Evolutionary conservation across 176 grass and related monocot genomes (phyloP).

Genomic region (Tillandsia fasciculata): DNA sequence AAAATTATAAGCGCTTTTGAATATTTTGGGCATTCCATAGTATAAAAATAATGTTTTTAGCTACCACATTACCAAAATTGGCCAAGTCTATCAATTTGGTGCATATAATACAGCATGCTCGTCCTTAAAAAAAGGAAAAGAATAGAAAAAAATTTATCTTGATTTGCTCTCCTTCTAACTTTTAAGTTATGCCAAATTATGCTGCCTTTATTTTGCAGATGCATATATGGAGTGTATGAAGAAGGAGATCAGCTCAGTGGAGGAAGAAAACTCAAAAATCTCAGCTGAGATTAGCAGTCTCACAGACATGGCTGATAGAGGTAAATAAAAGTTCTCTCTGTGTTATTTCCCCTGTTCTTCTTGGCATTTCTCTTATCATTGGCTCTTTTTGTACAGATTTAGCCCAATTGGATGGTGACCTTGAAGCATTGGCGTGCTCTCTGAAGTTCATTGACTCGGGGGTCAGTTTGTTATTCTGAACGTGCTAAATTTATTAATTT

Average conservation of each 20-base stretch:
- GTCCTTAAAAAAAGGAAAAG: not conserved
- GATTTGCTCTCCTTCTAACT: not conserved
- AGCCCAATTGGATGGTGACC: slow-evolving; percentile 39
- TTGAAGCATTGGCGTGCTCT: slow-evolving; percentile 51
- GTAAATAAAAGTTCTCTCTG: slow-evolving; percentile 14
- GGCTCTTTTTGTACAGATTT: slow-evolving; percentile 28
- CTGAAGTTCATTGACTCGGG: slow-evolving; percentile 31
- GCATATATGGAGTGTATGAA: slow-evolving; percentile 39
- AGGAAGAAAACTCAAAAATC: slow-evolving; percentile 36
- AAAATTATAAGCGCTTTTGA: no score
- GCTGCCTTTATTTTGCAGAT: slow-evolving; percentile 18
- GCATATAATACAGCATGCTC: not conserved
- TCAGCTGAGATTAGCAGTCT: slow-evolving; percentile 34
- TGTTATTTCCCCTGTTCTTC: not conserved
- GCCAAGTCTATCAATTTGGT: not conserved
- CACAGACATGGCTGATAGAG: slow-evolving; percentile 21
- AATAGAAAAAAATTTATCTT: not conserved
- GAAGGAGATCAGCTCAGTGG: slow-evolving; percentile 31
- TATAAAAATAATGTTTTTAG: no score
- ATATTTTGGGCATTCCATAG: no score
- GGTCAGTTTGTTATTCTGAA: slow-evolving; percentile 24
- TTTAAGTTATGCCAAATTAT: not conserved
- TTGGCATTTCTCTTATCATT: slow-evolving; percentile 1
- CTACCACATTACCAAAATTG: no score
- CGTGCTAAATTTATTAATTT: slow-evolving; percentile 3